phyloP scores from a whole-genome alignment of 2,329 filamentous ascomycete species.

The Xylariaceae sp. region DNA sequence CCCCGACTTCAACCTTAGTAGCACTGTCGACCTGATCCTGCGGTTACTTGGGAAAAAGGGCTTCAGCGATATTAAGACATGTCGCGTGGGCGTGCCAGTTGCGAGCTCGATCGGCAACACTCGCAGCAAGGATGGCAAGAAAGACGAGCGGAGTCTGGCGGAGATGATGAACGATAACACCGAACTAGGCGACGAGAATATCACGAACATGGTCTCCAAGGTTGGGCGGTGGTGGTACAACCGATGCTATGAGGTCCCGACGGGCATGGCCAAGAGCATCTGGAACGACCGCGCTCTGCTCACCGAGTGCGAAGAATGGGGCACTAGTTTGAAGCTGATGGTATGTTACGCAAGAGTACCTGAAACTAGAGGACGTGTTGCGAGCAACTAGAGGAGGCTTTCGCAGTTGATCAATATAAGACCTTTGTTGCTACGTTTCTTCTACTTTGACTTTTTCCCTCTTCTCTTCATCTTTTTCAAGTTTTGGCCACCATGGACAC shows the following conservation, averaged over 20 bases:
- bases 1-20: constrained; percentile 54
- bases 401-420: too few species aligned
- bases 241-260: constrained; percentile 76
- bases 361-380: constrained; percentile 40
- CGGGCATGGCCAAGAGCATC: constrained; percentile 55
- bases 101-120: constrained; percentile 49
- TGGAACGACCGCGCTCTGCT: constrained; percentile 74
- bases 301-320: constrained; percentile 77
- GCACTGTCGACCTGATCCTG: constrained; percentile 56
- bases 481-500: too few species aligned
- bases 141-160: constrained; percentile 53
- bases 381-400: constrained; percentile 46
- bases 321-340: constrained; percentile 82
- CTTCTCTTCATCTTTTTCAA: too few species aligned
- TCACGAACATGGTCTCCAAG: constrained; percentile 85
- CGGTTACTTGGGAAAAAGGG: constrained; percentile 62
- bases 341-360: constrained; percentile 89
- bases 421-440: too few species aligned
- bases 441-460: too few species aligned
- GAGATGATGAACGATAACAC: constrained; percentile 69
- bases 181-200: constrained; percentile 71
- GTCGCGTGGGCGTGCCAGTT: constrained; percentile 72
- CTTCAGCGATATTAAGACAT: constrained; percentile 68
- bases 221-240: constrained; percentile 97
- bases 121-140: constrained; percentile 29